Evolutionary conservation across 225 moss, liverwort and hornwort species (phyloP).

Genomic region (Polytrichum formosum): DNA sequence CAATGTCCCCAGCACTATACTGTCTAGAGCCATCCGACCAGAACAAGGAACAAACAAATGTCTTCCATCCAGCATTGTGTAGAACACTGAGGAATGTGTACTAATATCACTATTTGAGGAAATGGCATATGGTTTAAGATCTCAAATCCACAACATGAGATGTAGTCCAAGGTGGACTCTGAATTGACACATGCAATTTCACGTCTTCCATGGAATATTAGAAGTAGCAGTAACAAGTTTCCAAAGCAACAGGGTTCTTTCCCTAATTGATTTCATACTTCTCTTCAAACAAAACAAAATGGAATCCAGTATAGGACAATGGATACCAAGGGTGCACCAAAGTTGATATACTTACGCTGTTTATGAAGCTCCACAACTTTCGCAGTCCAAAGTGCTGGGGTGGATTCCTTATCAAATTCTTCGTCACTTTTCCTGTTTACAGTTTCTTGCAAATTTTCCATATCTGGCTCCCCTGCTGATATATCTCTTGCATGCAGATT

Average conservation of each 20-base stretch:
- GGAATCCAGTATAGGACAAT: too few relatives aligned
- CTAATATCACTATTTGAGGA: too few relatives aligned
- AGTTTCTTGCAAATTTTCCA: neutral
- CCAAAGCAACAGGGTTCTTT: neutral
- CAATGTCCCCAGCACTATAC: too few relatives aligned
- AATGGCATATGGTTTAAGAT: too few relatives aligned
- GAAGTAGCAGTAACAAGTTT: neutral
- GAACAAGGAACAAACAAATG: too few relatives aligned
- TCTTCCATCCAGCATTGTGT: too few relatives aligned
- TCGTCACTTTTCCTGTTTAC: neutral
- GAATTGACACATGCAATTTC: neutral
- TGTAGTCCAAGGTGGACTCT: neutral
- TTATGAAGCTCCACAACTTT: slow-evolving; percentile 28
- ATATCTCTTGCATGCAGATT: neutral
- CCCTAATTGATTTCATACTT: neutral
- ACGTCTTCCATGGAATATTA: neutral
- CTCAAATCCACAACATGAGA: neutral
- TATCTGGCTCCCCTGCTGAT: neutral
- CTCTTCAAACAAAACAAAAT: too few relatives aligned
- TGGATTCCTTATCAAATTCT: neutral
- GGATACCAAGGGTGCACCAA: neutral
- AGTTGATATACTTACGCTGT: slow-evolving; percentile 15
- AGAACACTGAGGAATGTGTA: too few relatives aligned
- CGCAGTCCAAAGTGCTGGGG: slow-evolving; percentile 12
- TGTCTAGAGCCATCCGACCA: too few relatives aligned